Conservation (phyloP, 495 filamentous ascomycete genomes). For the Penicillium flavigenum region DNA sequence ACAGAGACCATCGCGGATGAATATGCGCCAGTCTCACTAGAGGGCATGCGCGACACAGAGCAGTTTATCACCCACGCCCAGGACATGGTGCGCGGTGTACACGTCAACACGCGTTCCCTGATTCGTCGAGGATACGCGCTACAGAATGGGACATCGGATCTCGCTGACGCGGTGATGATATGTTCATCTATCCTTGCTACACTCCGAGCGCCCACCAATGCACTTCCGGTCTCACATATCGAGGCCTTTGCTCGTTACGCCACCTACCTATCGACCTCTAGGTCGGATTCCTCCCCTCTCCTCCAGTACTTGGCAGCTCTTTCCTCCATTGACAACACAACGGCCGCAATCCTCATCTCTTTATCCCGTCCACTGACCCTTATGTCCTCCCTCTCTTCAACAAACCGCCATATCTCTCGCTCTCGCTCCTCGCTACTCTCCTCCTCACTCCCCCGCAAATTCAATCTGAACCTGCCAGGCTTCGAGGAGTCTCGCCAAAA, state of each 20-base stretch:
- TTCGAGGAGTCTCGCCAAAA: conserved; percentile 87
- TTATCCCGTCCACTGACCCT: conserved; percentile 79
- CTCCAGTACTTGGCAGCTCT: conserved; percentile 70
- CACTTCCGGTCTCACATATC: conserved; percentile 64
- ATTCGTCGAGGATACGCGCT: conserved; percentile 54
- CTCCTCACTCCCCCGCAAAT: conserved; percentile 48
- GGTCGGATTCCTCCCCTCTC: conserved; percentile 68
- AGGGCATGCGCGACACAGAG: conserved; percentile 88
- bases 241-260: conserved; percentile 73
- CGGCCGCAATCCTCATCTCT: conserved; percentile 73
- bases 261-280: conserved; percentile 60
- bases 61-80: conserved; percentile 86
- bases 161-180: conserved; percentile 65
- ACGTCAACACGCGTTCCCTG: conserved; percentile 75
- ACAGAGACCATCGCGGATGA: conserved; percentile 85
- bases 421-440: conserved; percentile 66
- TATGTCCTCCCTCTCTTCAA: conserved; percentile 64
- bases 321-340: conserved; percentile 72
- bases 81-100: conserved; percentile 80
- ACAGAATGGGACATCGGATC: conserved; percentile 51
- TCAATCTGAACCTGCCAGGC: conserved; percentile 50
- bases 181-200: conserved; percentile 55
- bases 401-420: conserved; percentile 69
- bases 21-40: conserved; percentile 64
- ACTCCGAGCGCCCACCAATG: conserved; percentile 44